phyloP scores from a whole-genome alignment of 2,329 filamentous ascomycete species.

The Pestalotiopsis fici region DNA sequence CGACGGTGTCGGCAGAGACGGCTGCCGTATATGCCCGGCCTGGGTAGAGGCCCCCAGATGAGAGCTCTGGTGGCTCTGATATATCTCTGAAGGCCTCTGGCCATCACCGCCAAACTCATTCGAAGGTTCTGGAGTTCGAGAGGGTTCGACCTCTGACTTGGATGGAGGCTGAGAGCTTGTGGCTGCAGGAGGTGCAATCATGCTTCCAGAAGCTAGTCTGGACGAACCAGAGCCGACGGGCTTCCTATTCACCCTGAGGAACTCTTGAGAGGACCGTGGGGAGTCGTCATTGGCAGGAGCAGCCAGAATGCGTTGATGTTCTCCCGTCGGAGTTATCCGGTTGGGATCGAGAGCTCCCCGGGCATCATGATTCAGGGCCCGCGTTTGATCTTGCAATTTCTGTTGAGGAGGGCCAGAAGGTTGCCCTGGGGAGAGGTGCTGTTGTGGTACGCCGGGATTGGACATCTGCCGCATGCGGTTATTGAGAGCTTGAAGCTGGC shows the following conservation, averaged over 20 bases:
- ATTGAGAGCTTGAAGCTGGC: background rate
- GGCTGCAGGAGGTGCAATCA: slow-evolving; percentile 1
- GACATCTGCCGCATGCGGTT: background rate
- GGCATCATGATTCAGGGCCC: slow-evolving; percentile 8
- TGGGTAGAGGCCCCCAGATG: slow-evolving; percentile 14
- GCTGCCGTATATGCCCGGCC: slow-evolving; percentile 21
- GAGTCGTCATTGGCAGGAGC: slow-evolving; percentile 15
- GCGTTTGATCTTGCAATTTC: slow-evolving; percentile 16
- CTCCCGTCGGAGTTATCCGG: background rate
- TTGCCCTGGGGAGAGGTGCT: slow-evolving; percentile 11
- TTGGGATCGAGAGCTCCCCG: slow-evolving; percentile 11
- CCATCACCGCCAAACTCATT: slow-evolving; percentile 18
- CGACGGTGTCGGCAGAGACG: slow-evolving; percentile 26
- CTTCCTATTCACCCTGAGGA: slow-evolving; percentile 22
- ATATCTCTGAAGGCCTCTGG: slow-evolving; percentile 18
- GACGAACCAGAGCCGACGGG: slow-evolving; percentile 27
- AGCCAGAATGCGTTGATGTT: slow-evolving; percentile 7
- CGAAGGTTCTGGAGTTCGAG: slow-evolving; percentile 11
- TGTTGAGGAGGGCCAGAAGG: slow-evolving; percentile 19
- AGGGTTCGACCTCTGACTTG: background rate
- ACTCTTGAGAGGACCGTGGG: slow-evolving; percentile 20
- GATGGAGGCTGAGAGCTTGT: background rate
- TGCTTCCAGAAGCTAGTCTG: slow-evolving; percentile 18
- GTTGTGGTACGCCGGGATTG: slow-evolving; percentile 6
- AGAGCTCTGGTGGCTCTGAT: slow-evolving; percentile 21